Percentiles rank a stretch among this genome's conserved stretches.
These are phyloP conservation scores for Puccinia polysora DNA, from an alignment of 1,284 basidiomycete species.

Conservation along the genomic window DNA sequence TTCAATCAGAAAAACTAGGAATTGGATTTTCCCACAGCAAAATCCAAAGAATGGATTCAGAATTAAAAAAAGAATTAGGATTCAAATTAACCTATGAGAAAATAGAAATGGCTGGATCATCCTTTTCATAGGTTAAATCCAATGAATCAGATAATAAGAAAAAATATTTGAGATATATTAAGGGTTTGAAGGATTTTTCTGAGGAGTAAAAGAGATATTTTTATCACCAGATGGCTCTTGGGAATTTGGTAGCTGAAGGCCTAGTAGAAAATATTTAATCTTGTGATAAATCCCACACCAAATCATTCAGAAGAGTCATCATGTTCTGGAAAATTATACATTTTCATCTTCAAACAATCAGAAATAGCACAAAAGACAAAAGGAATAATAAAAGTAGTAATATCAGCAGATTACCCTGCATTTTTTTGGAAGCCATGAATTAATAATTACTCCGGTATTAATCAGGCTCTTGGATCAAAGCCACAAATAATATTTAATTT, in stretches of 20 bases:
- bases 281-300: too few relatives aligned
- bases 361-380: slow-evolving; percentile 58
- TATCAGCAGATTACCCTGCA: slow-evolving; percentile 96
- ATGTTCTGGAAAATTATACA: background rate
- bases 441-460: slow-evolving; percentile 62
- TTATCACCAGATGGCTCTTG: slow-evolving; percentile 98
- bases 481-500: slow-evolving; percentile 1
- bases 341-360: background rate
- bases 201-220: slow-evolving; percentile 60
- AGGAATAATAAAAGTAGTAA: slow-evolving; percentile 68
- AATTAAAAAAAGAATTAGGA: slow-evolving; percentile 72
- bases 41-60: slow-evolving; percentile 78
- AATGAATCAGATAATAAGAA: slow-evolving; percentile 78
- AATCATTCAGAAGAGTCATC: slow-evolving; percentile 20
- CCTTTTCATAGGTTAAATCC: slow-evolving; percentile 83
- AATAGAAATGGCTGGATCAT: slow-evolving; percentile 67
- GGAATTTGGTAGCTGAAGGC: slow-evolving; percentile 58
- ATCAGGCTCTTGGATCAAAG: slow-evolving; percentile 53
- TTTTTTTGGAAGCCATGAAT: slow-evolving; percentile 90
- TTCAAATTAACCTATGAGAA: slow-evolving; percentile 69
- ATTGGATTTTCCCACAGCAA: slow-evolving; percentile 50
- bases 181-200: slow-evolving; percentile 49
- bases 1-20: background rate
- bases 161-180: slow-evolving; percentile 63
- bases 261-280: too few relatives aligned